Percentiles rank a stretch among this genome's conserved stretches.
Evolutionary conservation across 2,329 filamentous ascomycete species (phyloP).

Genomic region (Fusarium incarnatum): DNA sequence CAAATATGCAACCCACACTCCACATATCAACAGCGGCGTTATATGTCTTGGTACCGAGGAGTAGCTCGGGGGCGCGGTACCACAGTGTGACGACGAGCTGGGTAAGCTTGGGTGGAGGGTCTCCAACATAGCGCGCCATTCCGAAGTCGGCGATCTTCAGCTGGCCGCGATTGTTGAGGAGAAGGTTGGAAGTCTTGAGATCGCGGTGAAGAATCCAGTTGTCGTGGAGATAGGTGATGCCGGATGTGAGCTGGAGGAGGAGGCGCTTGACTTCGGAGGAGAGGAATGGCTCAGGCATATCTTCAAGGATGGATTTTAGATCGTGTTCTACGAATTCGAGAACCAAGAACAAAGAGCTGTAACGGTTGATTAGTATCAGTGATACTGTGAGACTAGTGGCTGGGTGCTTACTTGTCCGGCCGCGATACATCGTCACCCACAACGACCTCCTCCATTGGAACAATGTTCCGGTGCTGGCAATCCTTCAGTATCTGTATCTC

Average conservation of each 20-base stretch:
- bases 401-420: constrained; percentile 63
- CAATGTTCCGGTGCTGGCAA: constrained; percentile 84
- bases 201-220: constrained; percentile 95
- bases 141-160: constrained; percentile 98
- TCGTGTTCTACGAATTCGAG: constrained; percentile 99
- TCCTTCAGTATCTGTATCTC: constrained; percentile 93
- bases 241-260: constrained; percentile 82
- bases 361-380: constrained; percentile 27
- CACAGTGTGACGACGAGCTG: constrained; percentile 96
- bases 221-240: constrained; percentile 85
- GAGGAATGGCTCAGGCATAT: constrained; percentile 94
- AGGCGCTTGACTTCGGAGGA: constrained; percentile 93
- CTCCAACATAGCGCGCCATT: constrained; percentile 91
- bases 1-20: constrained; percentile 96
- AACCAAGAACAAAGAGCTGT: constrained; percentile 83
- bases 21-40: constrained; percentile 87
- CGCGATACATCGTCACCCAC: constrained; percentile 71
- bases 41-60: constrained; percentile 84
- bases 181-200: constrained; percentile 91
- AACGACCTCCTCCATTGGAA: constrained; percentile 84
- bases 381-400: constrained; percentile 33
- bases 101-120: constrained; percentile 82
- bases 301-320: constrained; percentile 89
- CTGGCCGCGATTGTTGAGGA: constrained; percentile 93
- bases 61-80: constrained; percentile 92